Conservation (phyloP, 495 filamentous ascomycete genomes). For the Xylaria castorea region DNA sequence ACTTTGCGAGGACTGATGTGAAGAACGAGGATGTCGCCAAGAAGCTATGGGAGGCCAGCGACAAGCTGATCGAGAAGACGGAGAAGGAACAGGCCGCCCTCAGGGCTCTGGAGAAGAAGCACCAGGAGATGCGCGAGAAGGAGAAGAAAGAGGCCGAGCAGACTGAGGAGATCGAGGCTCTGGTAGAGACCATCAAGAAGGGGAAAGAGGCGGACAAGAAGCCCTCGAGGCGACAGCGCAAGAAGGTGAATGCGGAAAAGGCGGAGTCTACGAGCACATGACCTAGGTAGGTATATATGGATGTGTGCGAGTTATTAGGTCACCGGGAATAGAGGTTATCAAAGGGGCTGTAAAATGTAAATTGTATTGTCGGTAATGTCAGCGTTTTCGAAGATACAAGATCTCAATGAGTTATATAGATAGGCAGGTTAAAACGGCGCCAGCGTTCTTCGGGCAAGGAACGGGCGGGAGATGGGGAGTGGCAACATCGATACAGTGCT, state of each 20-base stretch:
- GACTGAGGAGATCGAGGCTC: slow-evolving; percentile 53
- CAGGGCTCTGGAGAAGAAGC: slow-evolving; percentile 73
- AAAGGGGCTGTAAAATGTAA: not conserved
- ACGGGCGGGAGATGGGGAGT: not conserved
- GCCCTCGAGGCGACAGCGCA: slow-evolving; percentile 46
- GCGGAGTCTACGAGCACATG: slow-evolving; percentile 14
- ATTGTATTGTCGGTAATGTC: not conserved
- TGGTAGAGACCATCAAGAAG: slow-evolving; percentile 49
- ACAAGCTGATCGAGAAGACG: slow-evolving; percentile 78
- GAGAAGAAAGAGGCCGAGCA: slow-evolving; percentile 52
- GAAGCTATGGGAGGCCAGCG: slow-evolving; percentile 86
- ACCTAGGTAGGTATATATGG: not conserved
- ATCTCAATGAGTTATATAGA: not conserved
- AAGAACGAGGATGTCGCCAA: slow-evolving; percentile 78
- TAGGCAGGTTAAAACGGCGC: slow-evolving; percentile 9
- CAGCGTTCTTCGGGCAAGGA: not conserved
- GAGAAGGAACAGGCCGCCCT: slow-evolving; percentile 81
- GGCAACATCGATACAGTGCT: not conserved
- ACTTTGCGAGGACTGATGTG: slow-evolving; percentile 74
- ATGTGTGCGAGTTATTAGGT: not conserved
- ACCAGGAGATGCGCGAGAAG: slow-evolving; percentile 58
- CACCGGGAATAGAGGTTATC: not conserved
- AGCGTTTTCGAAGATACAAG: not conserved
- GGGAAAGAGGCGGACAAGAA: slow-evolving; percentile 47
- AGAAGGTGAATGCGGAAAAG: slow-evolving; percentile 38